These are phyloP conservation scores for Berberis vulgaris DNA, from an alignment of 164 flowering plant species.

Conservation along the genomic window DNA sequence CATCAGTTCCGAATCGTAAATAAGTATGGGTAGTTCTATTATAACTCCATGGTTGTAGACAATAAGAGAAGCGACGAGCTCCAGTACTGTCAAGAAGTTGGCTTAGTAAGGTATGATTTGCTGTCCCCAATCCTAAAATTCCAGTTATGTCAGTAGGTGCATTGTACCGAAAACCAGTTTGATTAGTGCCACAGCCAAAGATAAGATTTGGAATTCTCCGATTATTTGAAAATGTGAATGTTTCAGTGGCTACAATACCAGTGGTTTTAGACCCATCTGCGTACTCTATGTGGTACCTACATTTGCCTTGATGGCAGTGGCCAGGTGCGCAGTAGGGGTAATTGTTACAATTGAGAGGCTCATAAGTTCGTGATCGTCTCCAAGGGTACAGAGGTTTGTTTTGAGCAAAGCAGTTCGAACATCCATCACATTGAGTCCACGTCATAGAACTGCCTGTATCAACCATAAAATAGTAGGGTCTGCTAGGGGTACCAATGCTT, in stretches of 20 bases:
- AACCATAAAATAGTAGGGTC: not conserved
- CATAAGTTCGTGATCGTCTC: not conserved
- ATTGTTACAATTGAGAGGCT: not conserved
- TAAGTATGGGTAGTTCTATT: not conserved
- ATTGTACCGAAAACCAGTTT: not conserved
- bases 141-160: not conserved
- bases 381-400: not conserved
- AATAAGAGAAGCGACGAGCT: not conserved
- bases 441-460: not conserved
- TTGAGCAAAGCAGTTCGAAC: not conserved
- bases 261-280: not conserved
- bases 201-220: not conserved
- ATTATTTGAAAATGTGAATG: not conserved
- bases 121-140: not conserved
- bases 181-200: not conserved
- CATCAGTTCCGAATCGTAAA: not conserved
- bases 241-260: not conserved
- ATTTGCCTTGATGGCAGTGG: not conserved
- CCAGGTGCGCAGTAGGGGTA: not conserved
- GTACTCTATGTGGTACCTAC: not conserved
- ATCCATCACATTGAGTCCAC: not conserved
- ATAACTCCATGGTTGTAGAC: not conserved
- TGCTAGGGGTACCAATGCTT: not conserved
- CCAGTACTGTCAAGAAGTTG: not conserved
- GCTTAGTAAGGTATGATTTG: not conserved